phyloP scores from a whole-genome alignment of 176 grass and related monocot genomes.

The maize (Zea mays) region DNA sequence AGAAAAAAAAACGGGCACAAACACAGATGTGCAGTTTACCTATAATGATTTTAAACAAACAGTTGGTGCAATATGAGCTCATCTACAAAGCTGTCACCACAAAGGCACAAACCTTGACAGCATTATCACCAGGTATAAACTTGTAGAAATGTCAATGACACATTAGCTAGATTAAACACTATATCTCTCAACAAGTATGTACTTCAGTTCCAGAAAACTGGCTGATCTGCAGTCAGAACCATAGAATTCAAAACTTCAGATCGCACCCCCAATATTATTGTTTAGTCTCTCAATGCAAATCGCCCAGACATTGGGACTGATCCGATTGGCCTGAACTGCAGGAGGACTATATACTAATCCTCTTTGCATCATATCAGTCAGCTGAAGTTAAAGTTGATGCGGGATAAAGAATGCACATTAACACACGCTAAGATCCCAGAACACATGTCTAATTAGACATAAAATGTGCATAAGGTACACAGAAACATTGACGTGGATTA shows the following conservation, averaged over 20 bases:
- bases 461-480: background rate
- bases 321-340: background rate
- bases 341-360: background rate
- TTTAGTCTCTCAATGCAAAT: conserved; percentile 19
- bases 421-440: conserved; percentile 8
- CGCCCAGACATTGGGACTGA: background rate
- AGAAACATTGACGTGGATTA: background rate
- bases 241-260: conserved; percentile 18
- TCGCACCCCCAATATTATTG: background rate
- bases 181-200: conserved; percentile 12
- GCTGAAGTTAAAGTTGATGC: background rate
- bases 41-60: conserved; percentile 28
- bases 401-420: conserved; percentile 24
- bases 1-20: background rate
- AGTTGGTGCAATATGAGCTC: conserved; percentile 14
- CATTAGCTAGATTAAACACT: conserved; percentile 17
- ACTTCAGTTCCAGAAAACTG: conserved; percentile 19
- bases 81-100: conserved; percentile 5
- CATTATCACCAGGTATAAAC: conserved; percentile 3
- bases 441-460: background rate
- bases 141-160: conserved; percentile 10
- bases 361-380: conserved; percentile 18
- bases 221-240: background rate
- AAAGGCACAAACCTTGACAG: conserved; percentile 7
- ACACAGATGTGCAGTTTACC: conserved; percentile 20